Base-by-base conservation (phyloP, 164 flowering plant species). In the Protea cynaroides region DNA sequence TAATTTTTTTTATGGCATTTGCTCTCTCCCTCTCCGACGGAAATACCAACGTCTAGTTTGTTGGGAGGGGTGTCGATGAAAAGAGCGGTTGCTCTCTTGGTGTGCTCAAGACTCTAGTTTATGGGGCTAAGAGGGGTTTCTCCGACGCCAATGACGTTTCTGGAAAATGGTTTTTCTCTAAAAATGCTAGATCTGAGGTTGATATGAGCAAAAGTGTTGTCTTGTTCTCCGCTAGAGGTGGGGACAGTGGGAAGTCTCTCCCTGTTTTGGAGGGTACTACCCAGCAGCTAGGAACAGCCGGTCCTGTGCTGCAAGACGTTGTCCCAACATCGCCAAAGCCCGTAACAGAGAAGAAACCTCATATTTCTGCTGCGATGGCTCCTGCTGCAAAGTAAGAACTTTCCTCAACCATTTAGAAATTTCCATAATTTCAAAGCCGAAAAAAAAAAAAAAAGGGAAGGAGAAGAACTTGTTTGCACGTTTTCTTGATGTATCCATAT, bases 91-190 rank as follows among this genome's bases (percentile, higher is more conserved):
- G 34, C 68, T 54, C 64, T 25, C 66, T 57, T 24, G 67, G 69
- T 0, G 49, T 71, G 24, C 54, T 75, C 61, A 84, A 84, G 75
- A 74, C 67, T 78, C 40, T 72, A 51, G 80, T 72, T 3, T 80
- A 84, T 38, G 92, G 94, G 24, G 82, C 83, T 37, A 91, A 89
- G 70, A 84, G 96, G 69, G 88, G 86, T 4, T 87, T 89, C 68
- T 75, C 84, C 50, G 92, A 84, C 59, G 80, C 87, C 25, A 78
- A 84, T 70, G 77, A 74, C 62, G 84, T 80, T 36, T 72, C 80
- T 72, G 80, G 75, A 3, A 88, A 86, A 50, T 91, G 97, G 97
- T 84, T 67, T 71, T 79, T 85, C 54, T 67, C 84, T 66, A 80
- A 80, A 1, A 73, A 64, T 75, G 74, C 70, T 73, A 80, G 80